These are phyloP conservation scores for Flaveria floridana DNA, from an alignment of 140 eudicot genomes.

Conservation along the genomic window DNA sequence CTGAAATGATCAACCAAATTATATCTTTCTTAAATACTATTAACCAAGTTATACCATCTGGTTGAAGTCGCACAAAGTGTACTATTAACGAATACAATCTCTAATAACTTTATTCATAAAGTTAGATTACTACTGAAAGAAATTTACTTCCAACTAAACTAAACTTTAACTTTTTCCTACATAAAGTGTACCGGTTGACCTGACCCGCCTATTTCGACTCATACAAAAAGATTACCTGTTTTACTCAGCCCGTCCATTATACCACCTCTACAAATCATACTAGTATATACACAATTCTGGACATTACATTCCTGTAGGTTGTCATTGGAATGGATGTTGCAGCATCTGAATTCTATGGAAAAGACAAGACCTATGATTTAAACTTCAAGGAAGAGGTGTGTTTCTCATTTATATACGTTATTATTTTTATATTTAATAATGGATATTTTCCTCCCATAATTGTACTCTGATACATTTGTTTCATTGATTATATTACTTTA, in stretches of 20 bases:
- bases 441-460: neutral
- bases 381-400: conserved; percentile 95
- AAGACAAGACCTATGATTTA: conserved; percentile 81
- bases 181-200: neutral
- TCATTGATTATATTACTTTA: conserved; percentile 12
- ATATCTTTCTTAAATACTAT: neutral
- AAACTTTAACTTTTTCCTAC: neutral
- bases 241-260: neutral
- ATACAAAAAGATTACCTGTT: too few species aligned
- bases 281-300: neutral
- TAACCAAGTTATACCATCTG: too few species aligned
- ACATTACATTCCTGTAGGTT: conserved; percentile 42
- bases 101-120: neutral
- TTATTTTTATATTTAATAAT: neutral
- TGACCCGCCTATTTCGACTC: neutral
- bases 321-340: conserved; percentile 99
- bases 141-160: neutral
- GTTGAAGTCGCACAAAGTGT: too few species aligned
- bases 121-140: neutral
- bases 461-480: neutral
- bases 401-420: neutral
- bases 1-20: neutral
- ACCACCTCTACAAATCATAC: neutral
- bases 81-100: too few species aligned
- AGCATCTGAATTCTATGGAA: conserved; percentile 86